These are phyloP conservation scores for Pythium vanterpoolii DNA, from an alignment of 352 stramenopile genomes.

Conservation along the genomic window DNA sequence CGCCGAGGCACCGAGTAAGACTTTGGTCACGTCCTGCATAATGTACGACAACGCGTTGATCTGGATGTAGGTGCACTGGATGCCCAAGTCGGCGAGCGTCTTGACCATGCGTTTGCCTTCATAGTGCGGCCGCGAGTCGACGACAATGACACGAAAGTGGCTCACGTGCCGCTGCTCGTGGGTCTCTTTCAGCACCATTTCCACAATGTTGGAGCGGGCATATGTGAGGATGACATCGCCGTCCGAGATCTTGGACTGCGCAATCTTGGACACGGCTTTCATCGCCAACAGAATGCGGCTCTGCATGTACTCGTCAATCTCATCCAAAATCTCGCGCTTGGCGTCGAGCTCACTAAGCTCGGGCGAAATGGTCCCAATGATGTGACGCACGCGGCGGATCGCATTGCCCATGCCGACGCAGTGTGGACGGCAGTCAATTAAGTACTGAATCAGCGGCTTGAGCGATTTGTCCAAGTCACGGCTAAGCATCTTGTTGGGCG, in stretches of 20 bases:
- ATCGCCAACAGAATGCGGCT: slow-evolving; percentile 92
- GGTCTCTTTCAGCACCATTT: slow-evolving; percentile 72
- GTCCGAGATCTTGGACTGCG: slow-evolving; percentile 84
- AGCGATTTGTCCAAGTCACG: slow-evolving; percentile 88
- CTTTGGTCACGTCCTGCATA: slow-evolving; percentile 95
- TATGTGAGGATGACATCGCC: slow-evolving; percentile 96
- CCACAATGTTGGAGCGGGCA: slow-evolving; percentile 90
- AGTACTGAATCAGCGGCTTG: slow-evolving; percentile 93
- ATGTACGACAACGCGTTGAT: slow-evolving; percentile 95
- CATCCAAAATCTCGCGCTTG: slow-evolving; percentile 82
- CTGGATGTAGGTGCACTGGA: slow-evolving; percentile 92
- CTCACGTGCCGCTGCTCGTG: slow-evolving; percentile 31
- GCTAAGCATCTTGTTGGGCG: slow-evolving; percentile 69
- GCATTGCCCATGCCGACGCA: slow-evolving; percentile 95
- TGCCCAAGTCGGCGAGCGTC: slow-evolving; percentile 56
- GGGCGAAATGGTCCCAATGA: slow-evolving; percentile 85
- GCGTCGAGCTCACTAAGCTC: slow-evolving; percentile 86
- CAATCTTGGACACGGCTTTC: slow-evolving; percentile 87
- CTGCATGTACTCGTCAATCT: slow-evolving; percentile 93
- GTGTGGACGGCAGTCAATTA: slow-evolving; percentile 93
- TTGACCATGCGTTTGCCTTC: slow-evolving; percentile 83
- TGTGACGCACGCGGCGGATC: slow-evolving; percentile 88
- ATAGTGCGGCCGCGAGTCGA: slow-evolving; percentile 89
- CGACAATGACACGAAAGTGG: slow-evolving; percentile 91
- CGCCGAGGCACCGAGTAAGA: slow-evolving; percentile 92